Percentiles rank a stretch among this genome's conserved stretches.
Conservation (phyloP, 495 filamentous ascomycete genomes). For the Neurospora sp. region DNA sequence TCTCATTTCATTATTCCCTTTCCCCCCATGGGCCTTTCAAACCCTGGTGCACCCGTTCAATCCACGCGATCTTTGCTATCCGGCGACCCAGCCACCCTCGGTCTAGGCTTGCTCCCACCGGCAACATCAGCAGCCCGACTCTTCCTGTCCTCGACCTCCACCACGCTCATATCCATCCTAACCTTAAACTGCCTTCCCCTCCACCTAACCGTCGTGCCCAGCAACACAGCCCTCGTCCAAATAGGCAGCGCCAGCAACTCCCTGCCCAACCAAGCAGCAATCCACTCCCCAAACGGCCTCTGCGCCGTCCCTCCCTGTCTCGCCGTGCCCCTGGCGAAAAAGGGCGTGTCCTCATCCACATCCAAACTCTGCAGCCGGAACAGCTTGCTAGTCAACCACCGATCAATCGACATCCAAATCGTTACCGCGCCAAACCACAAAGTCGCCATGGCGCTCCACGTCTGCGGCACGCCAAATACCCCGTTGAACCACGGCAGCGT, state of each 20-base stretch:
- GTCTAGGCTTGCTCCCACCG: conserved; percentile 3
- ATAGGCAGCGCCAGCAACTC: conserved; percentile 77
- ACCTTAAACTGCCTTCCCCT: conserved; percentile 75
- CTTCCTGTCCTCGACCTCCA: conserved; percentile 23
- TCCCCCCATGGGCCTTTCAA: background rate
- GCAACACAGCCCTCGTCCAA: conserved; percentile 76
- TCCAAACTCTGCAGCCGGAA: conserved; percentile 63
- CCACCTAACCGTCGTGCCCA: conserved; percentile 79
- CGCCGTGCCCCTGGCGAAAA: conserved; percentile 49
- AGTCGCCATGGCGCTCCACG: conserved; percentile 56
- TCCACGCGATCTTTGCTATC: conserved; percentile 23
- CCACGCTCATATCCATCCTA: conserved; percentile 72
- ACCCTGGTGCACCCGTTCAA: background rate
- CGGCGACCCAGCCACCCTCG: background rate
- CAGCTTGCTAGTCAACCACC: conserved; percentile 59
- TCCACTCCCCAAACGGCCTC: conserved; percentile 58
- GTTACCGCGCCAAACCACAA: conserved; percentile 58
- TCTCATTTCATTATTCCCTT: background rate
- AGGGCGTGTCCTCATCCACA: conserved; percentile 59
- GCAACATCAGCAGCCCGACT: background rate
- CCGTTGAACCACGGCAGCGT: conserved; percentile 55
- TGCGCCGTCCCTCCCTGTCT: conserved; percentile 28
- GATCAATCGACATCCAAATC: conserved; percentile 67
- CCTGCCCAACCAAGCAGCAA: conserved; percentile 74
- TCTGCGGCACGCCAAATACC: conserved; percentile 44